Evolutionary conservation across 129 eudicot species (phyloP), one percentile per base, ranked within the genome.

Genomic region (Cynara cardunculus): DNA sequence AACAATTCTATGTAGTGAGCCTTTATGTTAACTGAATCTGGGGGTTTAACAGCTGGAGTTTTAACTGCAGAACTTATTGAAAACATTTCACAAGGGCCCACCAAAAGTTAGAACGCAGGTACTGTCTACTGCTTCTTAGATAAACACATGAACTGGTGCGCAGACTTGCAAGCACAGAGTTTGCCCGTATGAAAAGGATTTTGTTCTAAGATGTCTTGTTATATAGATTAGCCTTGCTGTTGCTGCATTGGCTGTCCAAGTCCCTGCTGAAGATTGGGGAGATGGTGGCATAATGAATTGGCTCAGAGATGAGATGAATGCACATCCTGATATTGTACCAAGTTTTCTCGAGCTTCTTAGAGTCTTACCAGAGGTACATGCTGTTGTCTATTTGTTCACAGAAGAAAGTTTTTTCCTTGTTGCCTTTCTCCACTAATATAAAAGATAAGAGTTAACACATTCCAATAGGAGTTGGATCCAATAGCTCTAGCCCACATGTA

Each of bases 101-200:
- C 99, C 98, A 59, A 96, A 91, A 91, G 99, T 96, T 84, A 88
- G 99, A 90, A 96, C 99, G 39, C 99, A 96, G 99, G 99, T 96
- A 89, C 71, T 66, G 5, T 75, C 46, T 21, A 70, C 68, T n/a
- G 53, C 69, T 67, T 79, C 18, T 19, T 24, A 7, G 26, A 56
- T 56, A 37, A 59, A 26, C 74, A 8, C 59, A 71, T 39, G 5
- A 13, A 73, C 37, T 46, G 25, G n/a, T 37, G 27, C 4, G 21
- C 74, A 27, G 25, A 69, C 30, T 26, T 62, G 62, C 74, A 37
- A 35, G 49, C 73, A 44, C 21, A 34, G 25, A 74, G 14, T 76
- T 61, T 72, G 14, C 79, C 19, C 14, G 21, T 44, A 12, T 56
- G 69, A 82, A 69, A 78, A 41, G 61, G 16, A 30, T 27, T 37